phyloP scores from a whole-genome alignment of 805 yeast species.

The Zygotorulaspora florentina region DNA sequence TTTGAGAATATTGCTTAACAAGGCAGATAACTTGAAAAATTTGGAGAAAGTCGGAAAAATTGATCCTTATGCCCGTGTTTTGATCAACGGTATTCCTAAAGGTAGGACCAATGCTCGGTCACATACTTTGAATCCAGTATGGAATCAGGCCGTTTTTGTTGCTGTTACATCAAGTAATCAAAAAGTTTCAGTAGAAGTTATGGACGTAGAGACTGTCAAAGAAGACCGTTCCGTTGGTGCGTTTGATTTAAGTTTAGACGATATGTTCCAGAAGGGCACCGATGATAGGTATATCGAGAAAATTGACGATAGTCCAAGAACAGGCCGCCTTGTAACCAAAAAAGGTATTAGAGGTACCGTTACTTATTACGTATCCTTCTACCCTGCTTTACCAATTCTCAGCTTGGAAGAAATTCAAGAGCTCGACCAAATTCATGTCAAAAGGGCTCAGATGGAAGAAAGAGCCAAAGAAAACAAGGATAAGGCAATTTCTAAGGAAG shows the following conservation, averaged over 20 bases:
- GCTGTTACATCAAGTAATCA: slow-evolving; percentile 83
- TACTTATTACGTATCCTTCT: slow-evolving; percentile 71
- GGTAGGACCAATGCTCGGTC: slow-evolving; percentile 71
- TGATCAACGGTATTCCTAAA: slow-evolving; percentile 70
- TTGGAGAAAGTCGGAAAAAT: slow-evolving; percentile 85
- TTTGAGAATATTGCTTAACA: slow-evolving; percentile 64
- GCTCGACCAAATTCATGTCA: slow-evolving; percentile 42
- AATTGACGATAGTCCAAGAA: slow-evolving; percentile 51
- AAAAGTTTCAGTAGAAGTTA: slow-evolving; percentile 75
- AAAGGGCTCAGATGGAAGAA: slow-evolving; percentile 37
- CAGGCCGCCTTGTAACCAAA: slow-evolving; percentile 61
- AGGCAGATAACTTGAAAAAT: slow-evolving; percentile 73
- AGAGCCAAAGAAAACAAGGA: slow-evolving; percentile 34
- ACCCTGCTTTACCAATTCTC: slow-evolving; percentile 76
- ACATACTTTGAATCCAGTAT: slow-evolving; percentile 71
- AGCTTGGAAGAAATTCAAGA: slow-evolving; percentile 68
- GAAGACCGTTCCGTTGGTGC: slow-evolving; percentile 86
- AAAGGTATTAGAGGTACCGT: slow-evolving; percentile 83
- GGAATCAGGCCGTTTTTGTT: slow-evolving; percentile 78
- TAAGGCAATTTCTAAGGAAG: slow-evolving; percentile 29
- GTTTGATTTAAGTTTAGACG: slow-evolving; percentile 63
- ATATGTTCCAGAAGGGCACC: slow-evolving; percentile 56
- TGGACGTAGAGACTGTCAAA: slow-evolving; percentile 82
- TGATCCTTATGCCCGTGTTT: slow-evolving; percentile 84
- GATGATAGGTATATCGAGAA: slow-evolving; percentile 61